Base-by-base conservation (phyloP, 148 eudicot species). In the Diospyros lotus region DNA sequence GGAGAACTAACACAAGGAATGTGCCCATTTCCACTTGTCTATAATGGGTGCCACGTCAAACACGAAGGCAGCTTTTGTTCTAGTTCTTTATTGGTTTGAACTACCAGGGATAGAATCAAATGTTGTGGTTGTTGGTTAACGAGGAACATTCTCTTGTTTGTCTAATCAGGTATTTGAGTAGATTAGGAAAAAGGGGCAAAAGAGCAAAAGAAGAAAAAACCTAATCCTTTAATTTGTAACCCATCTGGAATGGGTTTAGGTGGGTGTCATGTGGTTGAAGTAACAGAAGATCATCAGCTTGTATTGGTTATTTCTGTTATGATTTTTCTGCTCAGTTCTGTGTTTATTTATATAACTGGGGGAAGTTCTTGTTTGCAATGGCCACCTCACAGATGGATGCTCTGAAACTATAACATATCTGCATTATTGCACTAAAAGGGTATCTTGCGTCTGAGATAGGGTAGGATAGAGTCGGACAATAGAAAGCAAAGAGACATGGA, bases 251-350 rank as follows among this genome's bases (percentile, higher is more conserved):
- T 66, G 52, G 17, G 7, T 66, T 45, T 44, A 66, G 56, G 70
- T 67, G 70, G 69, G 11, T 67, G 9, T 67, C 56, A 48, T 15
- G 70, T 67, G 71, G 71, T 54, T 67, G 39, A 54, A 67, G 51
- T 15, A 15, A 17, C 17, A 15, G 4, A 58, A 2, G 17, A 58
- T 15, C 4, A 3, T 6, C 14, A 7, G 14, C 17, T 9, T 1
- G 6, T 2, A 65, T 46, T 67, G 38, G 18, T 9, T 6, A 45
- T 46, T 8, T 9, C 38, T 46, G 8, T 52, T 17, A 14, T 6
- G 46, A n/a, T 46, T 52, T 67, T 51, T 15, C 52, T 11, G 67
- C 67, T 64, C 42, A 12, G 67, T 43, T 64, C 6, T 64, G 67
- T 64, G 46, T 17, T 41, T 13, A 39, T 64, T n/a, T n/a, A n/a